Evolutionary conservation across 179 eudicot genomes (phyloP).

Genomic region (Silene coronaria): DNA sequence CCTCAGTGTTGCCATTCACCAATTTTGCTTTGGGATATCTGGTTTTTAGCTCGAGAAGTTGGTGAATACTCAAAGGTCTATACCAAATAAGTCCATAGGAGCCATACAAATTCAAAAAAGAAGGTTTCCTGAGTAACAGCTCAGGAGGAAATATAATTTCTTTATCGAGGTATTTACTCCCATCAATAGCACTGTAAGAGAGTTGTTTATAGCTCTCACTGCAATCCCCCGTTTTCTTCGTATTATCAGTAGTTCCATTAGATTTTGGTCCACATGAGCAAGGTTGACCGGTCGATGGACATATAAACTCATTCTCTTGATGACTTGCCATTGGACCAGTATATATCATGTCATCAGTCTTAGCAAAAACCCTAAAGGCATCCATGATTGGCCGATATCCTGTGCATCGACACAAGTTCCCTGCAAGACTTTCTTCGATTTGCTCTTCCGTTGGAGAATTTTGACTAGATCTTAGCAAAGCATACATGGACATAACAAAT

Average conservation of each 20-base stretch:
- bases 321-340: conserved; percentile 32
- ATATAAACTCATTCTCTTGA: conserved; percentile 51
- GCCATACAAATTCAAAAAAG: conserved; percentile 58
- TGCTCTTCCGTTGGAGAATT: conserved; percentile 76
- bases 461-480: conserved; percentile 70
- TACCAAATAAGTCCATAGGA: conserved; percentile 79
- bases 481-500: conserved; percentile 98
- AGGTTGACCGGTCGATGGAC: conserved; percentile 95
- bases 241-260: conserved; percentile 24
- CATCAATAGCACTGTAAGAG: conserved; percentile 68
- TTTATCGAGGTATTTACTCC: conserved; percentile 61
- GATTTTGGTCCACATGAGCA: conserved; percentile 68
- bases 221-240: conserved; percentile 18
- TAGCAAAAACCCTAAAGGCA: conserved; percentile 91
- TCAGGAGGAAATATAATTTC: conserved; percentile 97
- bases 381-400: conserved; percentile 94
- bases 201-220: conserved; percentile 34
- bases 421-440: conserved; percentile 95
- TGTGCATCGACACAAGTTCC: conserved; percentile 96
- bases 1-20: conserved; percentile 83
- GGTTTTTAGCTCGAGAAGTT: conserved; percentile 71
- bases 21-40: conserved; percentile 72
- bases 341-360: conserved; percentile 67
- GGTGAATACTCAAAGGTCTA: conserved; percentile 64
- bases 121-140: conserved; percentile 47